These are phyloP conservation scores for Leishmania tarentolae DNA, from an alignment of 208 protist genomes.

Conservation along the genomic window DNA sequence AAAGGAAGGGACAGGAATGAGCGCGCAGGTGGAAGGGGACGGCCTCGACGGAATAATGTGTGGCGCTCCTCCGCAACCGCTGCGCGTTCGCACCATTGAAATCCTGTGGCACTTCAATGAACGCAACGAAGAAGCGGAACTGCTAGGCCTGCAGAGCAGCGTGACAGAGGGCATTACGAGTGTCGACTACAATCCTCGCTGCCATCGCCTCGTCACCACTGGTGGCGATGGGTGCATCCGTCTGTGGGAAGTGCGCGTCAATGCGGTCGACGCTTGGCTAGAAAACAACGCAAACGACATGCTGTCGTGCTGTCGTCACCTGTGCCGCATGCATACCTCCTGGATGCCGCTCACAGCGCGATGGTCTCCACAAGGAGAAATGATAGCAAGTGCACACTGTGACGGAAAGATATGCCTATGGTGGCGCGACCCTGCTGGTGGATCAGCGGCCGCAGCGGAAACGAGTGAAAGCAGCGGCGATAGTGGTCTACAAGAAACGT, in stretches of 20 bases:
- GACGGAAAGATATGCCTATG: constrained; percentile 86
- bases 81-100: constrained; percentile 83
- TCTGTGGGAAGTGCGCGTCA: constrained; percentile 58
- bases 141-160: constrained; percentile 68
- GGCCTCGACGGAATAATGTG: neutral
- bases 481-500: neutral
- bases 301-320: constrained; percentile 65
- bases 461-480: neutral
- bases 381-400: constrained; percentile 85
- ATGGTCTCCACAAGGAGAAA: constrained; percentile 80
- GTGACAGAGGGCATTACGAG: constrained; percentile 80
- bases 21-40: neutral
- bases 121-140: constrained; percentile 74
- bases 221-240: constrained; percentile 82
- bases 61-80: constrained; percentile 14
- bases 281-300: constrained; percentile 57
- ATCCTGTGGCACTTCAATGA: constrained; percentile 87
- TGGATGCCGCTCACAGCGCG: constrained; percentile 85
- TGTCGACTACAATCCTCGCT: constrained; percentile 64
- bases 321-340: constrained; percentile 59
- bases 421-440: constrained; percentile 57
- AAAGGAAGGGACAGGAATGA: constrained; percentile 1
- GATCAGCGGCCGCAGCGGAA: constrained; percentile 4
- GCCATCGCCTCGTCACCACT: constrained; percentile 73
- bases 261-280: constrained; percentile 64